These are phyloP conservation scores for Pythium oligandrum DNA, from an alignment of 352 stramenopile species.

Conservation along the genomic window DNA sequence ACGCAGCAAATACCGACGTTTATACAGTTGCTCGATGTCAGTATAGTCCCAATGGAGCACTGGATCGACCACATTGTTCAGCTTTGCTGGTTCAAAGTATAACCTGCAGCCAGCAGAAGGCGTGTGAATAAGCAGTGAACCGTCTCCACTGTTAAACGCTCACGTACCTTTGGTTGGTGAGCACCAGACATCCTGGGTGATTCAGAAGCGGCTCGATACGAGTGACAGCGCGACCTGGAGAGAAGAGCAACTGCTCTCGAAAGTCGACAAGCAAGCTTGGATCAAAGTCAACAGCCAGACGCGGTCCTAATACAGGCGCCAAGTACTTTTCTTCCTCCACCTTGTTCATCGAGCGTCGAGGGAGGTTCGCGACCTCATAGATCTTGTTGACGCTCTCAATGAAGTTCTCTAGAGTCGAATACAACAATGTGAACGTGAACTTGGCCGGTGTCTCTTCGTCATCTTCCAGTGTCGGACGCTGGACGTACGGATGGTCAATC, in stretches of 20 bases:
- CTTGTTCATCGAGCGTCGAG: constrained; percentile 44
- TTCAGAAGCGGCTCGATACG: constrained; percentile 85
- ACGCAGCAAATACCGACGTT: constrained; percentile 83
- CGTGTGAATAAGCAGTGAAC: background rate
- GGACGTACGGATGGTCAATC: constrained; percentile 63
- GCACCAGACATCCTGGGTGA: constrained; percentile 84
- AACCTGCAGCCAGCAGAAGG: constrained; percentile 24
- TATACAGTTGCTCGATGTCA: constrained; percentile 76
- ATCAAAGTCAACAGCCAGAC: constrained; percentile 69
- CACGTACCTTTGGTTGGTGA: constrained; percentile 41
- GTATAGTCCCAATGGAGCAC: constrained; percentile 83
- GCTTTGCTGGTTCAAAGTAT: constrained; percentile 90
- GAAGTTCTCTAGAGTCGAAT: constrained; percentile 61
- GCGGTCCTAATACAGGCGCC: constrained; percentile 48
- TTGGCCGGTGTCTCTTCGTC: constrained; percentile 25
- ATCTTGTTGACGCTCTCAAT: constrained; percentile 53
- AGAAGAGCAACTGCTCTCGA: constrained; percentile 60
- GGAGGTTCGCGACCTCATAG: constrained; percentile 51
- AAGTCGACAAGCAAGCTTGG: constrained; percentile 81
- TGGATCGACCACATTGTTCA: constrained; percentile 90
- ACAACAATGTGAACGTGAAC: constrained; percentile 74
- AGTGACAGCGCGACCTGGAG: constrained; percentile 38
- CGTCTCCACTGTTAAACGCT: background rate
- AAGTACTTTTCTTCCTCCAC: constrained; percentile 65
- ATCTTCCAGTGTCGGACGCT: constrained; percentile 1